Evolutionary conservation across 2,329 filamentous ascomycete species (phyloP), one percentile per base, ranked within the genome.

Genomic region (Penicillium sp.): DNA sequence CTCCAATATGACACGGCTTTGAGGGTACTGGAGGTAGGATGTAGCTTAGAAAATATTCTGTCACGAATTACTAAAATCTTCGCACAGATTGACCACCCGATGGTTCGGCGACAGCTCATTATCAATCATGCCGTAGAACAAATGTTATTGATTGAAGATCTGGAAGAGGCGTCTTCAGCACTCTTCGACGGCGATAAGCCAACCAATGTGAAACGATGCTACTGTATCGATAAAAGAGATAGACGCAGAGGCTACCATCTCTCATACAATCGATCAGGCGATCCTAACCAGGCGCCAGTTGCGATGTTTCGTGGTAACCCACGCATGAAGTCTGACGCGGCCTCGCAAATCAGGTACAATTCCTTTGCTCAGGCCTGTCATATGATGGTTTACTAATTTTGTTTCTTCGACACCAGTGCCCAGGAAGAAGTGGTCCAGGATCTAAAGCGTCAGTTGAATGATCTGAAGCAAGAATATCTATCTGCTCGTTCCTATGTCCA

Each of bases 61-160:
- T 19, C 4, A 39, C 3, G 11, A 6, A 4, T 27, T 19, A 13
- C 33, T 50, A n/a, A 50, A 11, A 13, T 26, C 9, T 19, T 22
- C 19, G 13, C 29, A 50, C 58, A 91, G 73, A 90, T 98, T 60
- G 90, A 95, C 59, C 86, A 93, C 63, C 84, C 90, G 21, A 76
- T 90, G 44, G 88, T 97, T 21, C 87, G 87, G 49, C 89, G 91
- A 59, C 88, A 92, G 57, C 79, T 98, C 47, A 88, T 99, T 67
- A 95, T 98, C 70, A 88, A 87, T 60, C 84, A 91, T 64, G 77
- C 79, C 7, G 91, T 97, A 52, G 95, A 99, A 60, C 93, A 97
- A 72, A 86, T 88, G 8, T 84, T 96, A 6, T 80, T 99, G 1
- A 86, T 97, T 53, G 80, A 86, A 54, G 80, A 88, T 29, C 80